Evolutionary conservation across 208 protist genomes (phyloP), one percentile per base, ranked within the genome.

Genomic region (Jaenimonas drosophilae): DNA sequence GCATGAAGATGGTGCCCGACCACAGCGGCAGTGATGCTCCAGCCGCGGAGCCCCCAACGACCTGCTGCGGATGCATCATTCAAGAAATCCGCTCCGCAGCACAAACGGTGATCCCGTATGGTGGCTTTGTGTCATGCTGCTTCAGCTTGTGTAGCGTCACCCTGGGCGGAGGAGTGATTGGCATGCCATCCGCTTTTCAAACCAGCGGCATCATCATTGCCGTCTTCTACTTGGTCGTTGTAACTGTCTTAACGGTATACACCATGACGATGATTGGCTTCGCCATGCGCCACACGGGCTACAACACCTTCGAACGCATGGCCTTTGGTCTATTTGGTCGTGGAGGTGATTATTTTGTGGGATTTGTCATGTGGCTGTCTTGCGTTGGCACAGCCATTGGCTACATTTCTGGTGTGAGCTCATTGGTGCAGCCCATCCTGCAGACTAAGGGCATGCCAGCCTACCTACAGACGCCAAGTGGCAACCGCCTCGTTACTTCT

Each of bases 241-340:
- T 76, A 39, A 65, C 66, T 9, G 12, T 28, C 24, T 34, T 78
- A n/a, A 79, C 74, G 12, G 58, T 88, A 0, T 85, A 66, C 50
- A 72, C 81, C 0, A 64, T 94, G 25, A 36, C 64, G 43, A 52
- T 87, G 39, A 45, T 94, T 1, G 48, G 43, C 7, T 20, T 46
- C 17, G 72, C 71, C 25, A 69, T 79, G 44, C 38, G 80, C 30
- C 76, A 67, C 39, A 87, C 76, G 0, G 56, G 61, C 17, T 28
- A 74, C 5, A 61, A 54, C 3, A 75, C 57, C 11, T 88, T 72
- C 46, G 83, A 92, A 51, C 38, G 56, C 2, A 67, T 80, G 42
- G 67, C 67, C 1, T 48, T 39, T 3, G 29, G 40, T 7, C 48
- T 89, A 1, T 62, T 89, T 6, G 77, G 84, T 0, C 47, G 43